Conservation (phyloP, 2,329 filamentous ascomycete genomes). For the Biscogniauxia mediterranea region DNA sequence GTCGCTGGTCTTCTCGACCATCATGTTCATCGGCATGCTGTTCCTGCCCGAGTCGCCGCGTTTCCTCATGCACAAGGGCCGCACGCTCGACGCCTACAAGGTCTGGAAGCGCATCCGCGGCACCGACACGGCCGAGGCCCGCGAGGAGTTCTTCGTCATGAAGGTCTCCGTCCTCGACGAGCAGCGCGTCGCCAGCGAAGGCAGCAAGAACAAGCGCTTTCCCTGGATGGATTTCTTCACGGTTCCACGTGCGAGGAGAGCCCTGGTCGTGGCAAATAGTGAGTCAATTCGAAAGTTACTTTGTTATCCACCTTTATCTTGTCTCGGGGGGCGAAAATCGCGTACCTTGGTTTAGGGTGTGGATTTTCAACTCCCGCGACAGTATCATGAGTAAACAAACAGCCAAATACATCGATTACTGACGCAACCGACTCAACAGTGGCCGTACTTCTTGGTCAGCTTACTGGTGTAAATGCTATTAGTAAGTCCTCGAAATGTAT, state of each 20-base stretch:
- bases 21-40: conserved; percentile 62
- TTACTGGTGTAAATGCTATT: conserved; percentile 69
- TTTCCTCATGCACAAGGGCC: conserved; percentile 67
- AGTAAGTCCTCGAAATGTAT: conserved; percentile 20
- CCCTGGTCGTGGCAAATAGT: conserved; percentile 63
- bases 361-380: no score
- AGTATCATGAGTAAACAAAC: no score
- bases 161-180: conserved; percentile 59
- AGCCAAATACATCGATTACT: no score
- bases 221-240: conserved; percentile 75
- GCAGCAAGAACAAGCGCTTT: conserved; percentile 53
- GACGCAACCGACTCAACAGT: conserved; percentile 23
- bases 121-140: conserved; percentile 51
- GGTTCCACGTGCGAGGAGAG: conserved; percentile 63
- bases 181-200: conserved; percentile 50
- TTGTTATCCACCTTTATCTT: no score
- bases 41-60: conserved; percentile 70
- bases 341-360: no score
- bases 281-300: no score
- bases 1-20: conserved; percentile 67
- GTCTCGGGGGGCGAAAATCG: no score
- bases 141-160: conserved; percentile 72
- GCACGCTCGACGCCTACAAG: conserved; percentile 57
- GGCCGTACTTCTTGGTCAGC: conserved; percentile 68
- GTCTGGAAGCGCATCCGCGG: conserved; percentile 74